Conservation (phyloP, 495 filamentous ascomycete genomes). For the Filosporella fistucella region DNA sequence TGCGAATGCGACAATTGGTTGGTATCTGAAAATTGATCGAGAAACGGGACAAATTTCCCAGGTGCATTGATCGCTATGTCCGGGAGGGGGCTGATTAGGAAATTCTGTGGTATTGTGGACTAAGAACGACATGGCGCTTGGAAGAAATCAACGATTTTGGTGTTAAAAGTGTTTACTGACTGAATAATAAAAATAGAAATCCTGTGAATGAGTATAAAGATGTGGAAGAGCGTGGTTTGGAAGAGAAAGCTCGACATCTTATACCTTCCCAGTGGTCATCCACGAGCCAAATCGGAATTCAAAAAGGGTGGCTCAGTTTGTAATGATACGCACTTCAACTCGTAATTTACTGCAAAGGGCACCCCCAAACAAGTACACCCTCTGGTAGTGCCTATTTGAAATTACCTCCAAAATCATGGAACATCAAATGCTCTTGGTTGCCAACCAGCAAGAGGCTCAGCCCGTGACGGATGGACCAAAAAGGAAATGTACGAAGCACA, state of each 20-base stretch:
- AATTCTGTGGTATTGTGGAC: not conserved
- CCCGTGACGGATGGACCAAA: too few species aligned
- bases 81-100: not conserved
- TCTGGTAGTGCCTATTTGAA: too few species aligned
- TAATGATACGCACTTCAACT: too few species aligned
- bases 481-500: too few species aligned
- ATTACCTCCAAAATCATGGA: too few species aligned
- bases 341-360: too few species aligned
- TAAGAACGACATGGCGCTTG: not conserved
- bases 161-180: not conserved
- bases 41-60: not conserved
- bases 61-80: not conserved
- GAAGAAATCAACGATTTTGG: not conserved
- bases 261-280: too few species aligned
- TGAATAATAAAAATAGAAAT: not conserved
- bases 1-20: not conserved
- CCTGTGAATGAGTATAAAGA: not conserved
- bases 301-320: too few species aligned
- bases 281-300: too few species aligned
- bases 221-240: not conserved
- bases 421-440: too few species aligned
- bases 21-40: not conserved
- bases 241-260: not conserved
- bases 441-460: too few species aligned
- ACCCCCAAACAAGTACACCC: too few species aligned